Evolutionary conservation across 1,139 yeast species (phyloP).

Genomic region (Yamadazyma diospyri): DNA sequence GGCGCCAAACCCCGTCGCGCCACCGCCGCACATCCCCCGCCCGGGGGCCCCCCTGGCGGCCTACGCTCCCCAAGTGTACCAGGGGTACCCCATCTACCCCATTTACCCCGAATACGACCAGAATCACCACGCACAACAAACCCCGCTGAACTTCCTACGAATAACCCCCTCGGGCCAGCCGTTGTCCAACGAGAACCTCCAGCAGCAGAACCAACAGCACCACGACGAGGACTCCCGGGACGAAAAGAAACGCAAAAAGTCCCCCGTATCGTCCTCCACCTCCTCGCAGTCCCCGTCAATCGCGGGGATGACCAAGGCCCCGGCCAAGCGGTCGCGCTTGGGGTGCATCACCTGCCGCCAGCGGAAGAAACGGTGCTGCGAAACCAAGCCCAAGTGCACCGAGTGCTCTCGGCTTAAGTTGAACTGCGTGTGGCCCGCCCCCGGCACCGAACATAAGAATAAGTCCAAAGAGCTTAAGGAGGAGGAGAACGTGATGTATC

Average conservation of each 20-base stretch:
- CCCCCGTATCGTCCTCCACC: not conserved
- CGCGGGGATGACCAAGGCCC: not conserved
- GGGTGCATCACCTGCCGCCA: constrained; percentile 48
- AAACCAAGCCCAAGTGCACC: constrained; percentile 38
- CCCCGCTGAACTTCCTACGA: not conserved
- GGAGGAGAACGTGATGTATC: constrained; percentile 45
- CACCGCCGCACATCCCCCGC: too few relatives aligned
- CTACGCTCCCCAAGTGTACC: too few relatives aligned
- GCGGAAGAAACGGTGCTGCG: constrained; percentile 45
- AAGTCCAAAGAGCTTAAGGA: constrained; percentile 47
- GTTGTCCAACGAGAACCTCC: not conserved
- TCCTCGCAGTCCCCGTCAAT: constrained; percentile 1
- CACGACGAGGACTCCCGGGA: not conserved
- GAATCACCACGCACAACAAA: not conserved
- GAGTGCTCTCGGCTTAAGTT: constrained; percentile 42
- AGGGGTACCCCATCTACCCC: constrained; percentile 3
- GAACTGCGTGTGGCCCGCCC: constrained; percentile 49
- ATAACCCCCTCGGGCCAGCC: not conserved
- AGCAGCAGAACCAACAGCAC: not conserved
- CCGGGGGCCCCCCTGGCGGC: too few relatives aligned
- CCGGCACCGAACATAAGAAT: constrained; percentile 47
- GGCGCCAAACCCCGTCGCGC: too few relatives aligned
- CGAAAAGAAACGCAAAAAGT: not conserved
- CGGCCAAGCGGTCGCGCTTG: constrained; percentile 37
- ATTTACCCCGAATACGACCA: not conserved